Conservation (phyloP, 306 rosid species). For the Dryas octopetala region DNA sequence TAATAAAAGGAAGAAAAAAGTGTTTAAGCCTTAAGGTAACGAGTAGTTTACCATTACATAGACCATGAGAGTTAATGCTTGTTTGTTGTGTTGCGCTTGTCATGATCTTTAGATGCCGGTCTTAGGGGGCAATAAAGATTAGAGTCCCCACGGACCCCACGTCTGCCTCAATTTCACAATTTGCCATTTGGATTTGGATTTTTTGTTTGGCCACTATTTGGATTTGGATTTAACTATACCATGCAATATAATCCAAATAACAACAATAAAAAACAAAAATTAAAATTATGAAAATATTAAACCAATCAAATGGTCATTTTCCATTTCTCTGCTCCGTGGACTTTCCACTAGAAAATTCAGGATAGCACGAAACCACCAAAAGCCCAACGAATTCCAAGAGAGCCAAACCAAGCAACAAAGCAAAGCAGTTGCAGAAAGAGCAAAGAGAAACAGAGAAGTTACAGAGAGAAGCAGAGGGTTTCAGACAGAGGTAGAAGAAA, state of each 20-base stretch:
- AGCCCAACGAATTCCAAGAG: constrained; percentile 2
- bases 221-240: neutral
- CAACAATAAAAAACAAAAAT: neutral
- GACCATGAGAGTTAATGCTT: neutral
- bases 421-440: constrained; percentile 8
- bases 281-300: neutral
- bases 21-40: neutral
- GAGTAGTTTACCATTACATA: neutral
- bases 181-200: neutral
- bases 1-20: neutral
- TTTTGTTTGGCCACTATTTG: too few species aligned
- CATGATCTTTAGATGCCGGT: constrained; percentile 12
- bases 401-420: neutral
- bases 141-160: neutral
- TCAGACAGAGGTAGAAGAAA: neutral
- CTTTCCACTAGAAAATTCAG: constrained; percentile 38
- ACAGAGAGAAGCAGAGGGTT: neutral
- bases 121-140: constrained; percentile 9
- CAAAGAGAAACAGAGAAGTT: neutral
- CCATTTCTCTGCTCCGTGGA: constrained; percentile 36
- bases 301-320: constrained; percentile 11
- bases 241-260: neutral
- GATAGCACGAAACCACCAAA: constrained; percentile 43
- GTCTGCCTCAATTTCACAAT: constrained; percentile 1
- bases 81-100: neutral